Percentiles rank a stretch among this genome's conserved stretches.
Conservation (phyloP, 805 yeast species). For the Ascoidea asiatica region DNA sequence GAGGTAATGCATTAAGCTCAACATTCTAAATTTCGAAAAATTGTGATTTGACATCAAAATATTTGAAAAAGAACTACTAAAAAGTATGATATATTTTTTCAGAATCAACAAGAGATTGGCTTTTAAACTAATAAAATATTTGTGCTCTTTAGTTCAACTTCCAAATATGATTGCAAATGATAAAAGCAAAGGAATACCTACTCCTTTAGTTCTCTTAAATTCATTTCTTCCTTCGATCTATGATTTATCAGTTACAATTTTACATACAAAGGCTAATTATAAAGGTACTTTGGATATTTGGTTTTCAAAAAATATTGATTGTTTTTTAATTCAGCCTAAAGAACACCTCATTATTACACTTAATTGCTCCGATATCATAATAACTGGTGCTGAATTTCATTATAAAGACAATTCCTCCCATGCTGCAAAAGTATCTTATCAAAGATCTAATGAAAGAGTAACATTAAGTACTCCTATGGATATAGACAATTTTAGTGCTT, state of each 20-base stretch:
- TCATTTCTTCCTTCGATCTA: not conserved
- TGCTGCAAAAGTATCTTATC: conserved; percentile 20
- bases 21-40: no score
- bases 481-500: conserved; percentile 11
- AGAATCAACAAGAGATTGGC: no score
- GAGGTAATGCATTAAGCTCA: no score
- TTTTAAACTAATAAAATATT: no score
- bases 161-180: no score
- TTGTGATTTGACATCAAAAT: no score
- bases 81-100: no score
- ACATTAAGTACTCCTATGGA: conserved; percentile 14
- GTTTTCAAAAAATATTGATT: not conserved
- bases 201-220: not conserved
- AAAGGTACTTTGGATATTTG: not conserved
- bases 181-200: not conserved
- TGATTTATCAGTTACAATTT: not conserved
- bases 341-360: not conserved
- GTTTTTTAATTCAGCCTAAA: not conserved
- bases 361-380: not conserved
- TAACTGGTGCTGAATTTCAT: not conserved
- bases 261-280: not conserved
- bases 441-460: conserved; percentile 26
- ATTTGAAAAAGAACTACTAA: no score
- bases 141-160: no score
- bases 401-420: conserved; percentile 6